Conservation (phyloP, 2,329 filamentous ascomycete species). For the Fusarium pseudoanthophilum region DNA sequence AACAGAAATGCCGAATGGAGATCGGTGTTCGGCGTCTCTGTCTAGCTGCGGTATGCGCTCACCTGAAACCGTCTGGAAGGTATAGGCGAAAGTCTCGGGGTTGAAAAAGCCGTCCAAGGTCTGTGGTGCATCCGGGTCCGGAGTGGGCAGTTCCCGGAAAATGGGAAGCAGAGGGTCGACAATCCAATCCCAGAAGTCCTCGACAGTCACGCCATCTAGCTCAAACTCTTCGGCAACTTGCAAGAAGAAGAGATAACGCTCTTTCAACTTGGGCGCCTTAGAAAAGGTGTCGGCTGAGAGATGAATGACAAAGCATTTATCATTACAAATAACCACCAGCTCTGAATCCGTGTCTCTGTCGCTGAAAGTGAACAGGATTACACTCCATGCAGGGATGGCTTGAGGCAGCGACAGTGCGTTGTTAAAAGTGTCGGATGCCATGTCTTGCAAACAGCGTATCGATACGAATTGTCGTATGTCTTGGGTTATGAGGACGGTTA, state of each 20-base stretch:
- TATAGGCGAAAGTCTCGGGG: fast-evolving
- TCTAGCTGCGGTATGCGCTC: background rate
- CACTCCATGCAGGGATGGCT: fast-evolving
- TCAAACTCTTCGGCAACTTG: background rate
- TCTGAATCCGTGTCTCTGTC: background rate
- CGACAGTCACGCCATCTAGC: background rate
- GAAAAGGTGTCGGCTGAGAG: background rate
- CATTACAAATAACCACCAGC: background rate
- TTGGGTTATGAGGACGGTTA: fast-evolving
- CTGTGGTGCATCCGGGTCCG: fast-evolving
- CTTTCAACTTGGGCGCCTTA: background rate
- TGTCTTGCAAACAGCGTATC: fast-evolving
- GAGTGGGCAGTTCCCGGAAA: background rate
- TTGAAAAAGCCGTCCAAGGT: background rate
- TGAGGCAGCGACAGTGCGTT: fast-evolving
- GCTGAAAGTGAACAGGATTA: background rate
- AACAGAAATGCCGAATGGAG: fast-evolving
- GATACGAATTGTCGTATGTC: fast-evolving
- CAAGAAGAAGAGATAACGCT: background rate
- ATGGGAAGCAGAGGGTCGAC: background rate
- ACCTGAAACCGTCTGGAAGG: fast-evolving
- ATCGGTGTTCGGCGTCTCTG: fast-evolving
- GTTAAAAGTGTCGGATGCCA: fast-evolving
- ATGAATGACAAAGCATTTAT: fast-evolving
- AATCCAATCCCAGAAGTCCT: background rate